phyloP scores from a whole-genome alignment of 345 rosid species.

The Physaria fendleri region DNA sequence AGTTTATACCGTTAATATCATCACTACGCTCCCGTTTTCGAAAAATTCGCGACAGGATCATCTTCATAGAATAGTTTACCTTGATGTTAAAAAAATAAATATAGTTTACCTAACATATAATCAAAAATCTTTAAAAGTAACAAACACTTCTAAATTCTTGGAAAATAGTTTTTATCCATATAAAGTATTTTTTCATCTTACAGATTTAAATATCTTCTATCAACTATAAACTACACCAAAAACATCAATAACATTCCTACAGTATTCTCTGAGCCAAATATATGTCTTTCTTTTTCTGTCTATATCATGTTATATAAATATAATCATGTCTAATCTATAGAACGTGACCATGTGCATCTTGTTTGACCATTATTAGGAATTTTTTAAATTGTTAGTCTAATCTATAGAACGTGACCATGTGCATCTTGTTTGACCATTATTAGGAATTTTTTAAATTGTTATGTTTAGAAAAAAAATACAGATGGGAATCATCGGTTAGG shows the following conservation, averaged over 20 bases:
- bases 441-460: neutral
- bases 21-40: too few relatives aligned
- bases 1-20: too few relatives aligned
- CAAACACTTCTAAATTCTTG: neutral
- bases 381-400: neutral
- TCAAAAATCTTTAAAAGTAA: neutral
- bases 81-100: too few relatives aligned
- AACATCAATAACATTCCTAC: conserved; percentile 12
- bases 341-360: conserved; percentile 17
- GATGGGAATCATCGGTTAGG: neutral
- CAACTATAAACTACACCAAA: neutral
- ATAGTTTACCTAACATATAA: neutral
- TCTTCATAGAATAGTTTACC: neutral
- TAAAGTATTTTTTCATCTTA: neutral
- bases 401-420: conserved; percentile 9
- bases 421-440: conserved; percentile 12
- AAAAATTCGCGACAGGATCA: neutral
- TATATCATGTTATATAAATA: conserved; percentile 8
- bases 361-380: neutral
- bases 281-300: conserved; percentile 23
- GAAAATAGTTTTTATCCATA: neutral
- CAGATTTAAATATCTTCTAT: neutral
- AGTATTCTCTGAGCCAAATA: conserved; percentile 6
- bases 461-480: conserved; percentile 2
- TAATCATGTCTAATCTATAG: neutral